Conservation (phyloP, 805 yeast species). For the Wilhelminamyces savonicus region DNA sequence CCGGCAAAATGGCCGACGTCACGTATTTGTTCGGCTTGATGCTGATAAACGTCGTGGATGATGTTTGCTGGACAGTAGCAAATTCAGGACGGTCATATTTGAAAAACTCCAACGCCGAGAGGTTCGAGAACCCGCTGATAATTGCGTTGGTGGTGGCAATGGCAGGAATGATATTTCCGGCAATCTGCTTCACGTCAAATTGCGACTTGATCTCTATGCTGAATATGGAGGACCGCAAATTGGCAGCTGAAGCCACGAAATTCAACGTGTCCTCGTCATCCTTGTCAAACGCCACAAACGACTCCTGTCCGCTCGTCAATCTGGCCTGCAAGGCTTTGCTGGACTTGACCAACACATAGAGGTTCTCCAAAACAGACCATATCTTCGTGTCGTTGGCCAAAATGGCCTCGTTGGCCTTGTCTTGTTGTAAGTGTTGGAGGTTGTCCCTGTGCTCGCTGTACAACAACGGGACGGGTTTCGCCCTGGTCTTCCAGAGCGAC, state of each 20-base stretch:
- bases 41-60: conserved; percentile 33
- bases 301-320: conserved; percentile 22
- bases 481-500: conserved; percentile 70
- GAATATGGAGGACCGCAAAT: conserved; percentile 67
- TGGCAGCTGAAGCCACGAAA: conserved; percentile 83
- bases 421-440: conserved; percentile 9
- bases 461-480: conserved; percentile 59
- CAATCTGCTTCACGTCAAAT: conserved; percentile 88
- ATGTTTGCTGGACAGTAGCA: conserved; percentile 8
- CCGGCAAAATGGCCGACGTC: conserved; percentile 52
- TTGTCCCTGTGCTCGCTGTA: conserved; percentile 8
- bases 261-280: conserved; percentile 89
- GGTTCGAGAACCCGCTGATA: conserved; percentile 80
- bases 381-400: conserved; percentile 31
- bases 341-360: conserved; percentile 50
- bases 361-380: conserved; percentile 62
- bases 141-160: conserved; percentile 97
- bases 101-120: conserved; percentile 59
- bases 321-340: conserved; percentile 48
- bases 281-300: conserved; percentile 69
- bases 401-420: conserved; percentile 14
- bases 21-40: conserved; percentile 56
- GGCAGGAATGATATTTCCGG: conserved; percentile 97
- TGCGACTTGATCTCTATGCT: conserved; percentile 65
- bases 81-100: conserved; percentile 22